Percentiles rank a stretch among this genome's conserved stretches.
phyloP scores from a whole-genome alignment of 2,329 filamentous ascomycete species.

The Cladosporium colombiae region DNA sequence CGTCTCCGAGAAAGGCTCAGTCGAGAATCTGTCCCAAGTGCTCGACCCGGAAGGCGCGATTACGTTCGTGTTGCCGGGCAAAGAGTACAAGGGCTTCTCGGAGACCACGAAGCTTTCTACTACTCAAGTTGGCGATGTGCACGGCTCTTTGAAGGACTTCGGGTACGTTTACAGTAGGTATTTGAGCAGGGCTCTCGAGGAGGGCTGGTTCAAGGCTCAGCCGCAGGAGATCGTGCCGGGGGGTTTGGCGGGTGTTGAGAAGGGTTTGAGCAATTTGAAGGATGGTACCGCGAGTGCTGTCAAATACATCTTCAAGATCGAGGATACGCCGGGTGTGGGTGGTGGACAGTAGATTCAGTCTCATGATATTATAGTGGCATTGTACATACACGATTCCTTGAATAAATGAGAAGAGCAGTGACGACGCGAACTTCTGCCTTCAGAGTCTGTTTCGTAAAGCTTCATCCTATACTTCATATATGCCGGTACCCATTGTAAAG shows the following conservation, averaged over 20 bases:
- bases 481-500: background rate
- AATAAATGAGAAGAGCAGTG: background rate
- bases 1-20: slow-evolving; percentile 54
- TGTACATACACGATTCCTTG: background rate
- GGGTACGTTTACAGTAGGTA: slow-evolving; percentile 30
- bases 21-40: slow-evolving; percentile 47
- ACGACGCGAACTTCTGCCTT: background rate
- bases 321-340: slow-evolving; percentile 30
- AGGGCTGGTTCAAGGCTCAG: slow-evolving; percentile 35
- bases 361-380: background rate
- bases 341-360: background rate
- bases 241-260: slow-evolving; percentile 33
- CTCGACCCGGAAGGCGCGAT: slow-evolving; percentile 43
- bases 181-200: slow-evolving; percentile 29
- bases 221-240: slow-evolving; percentile 35
- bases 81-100: slow-evolving; percentile 46
- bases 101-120: slow-evolving; percentile 40
- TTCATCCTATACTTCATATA: background rate
- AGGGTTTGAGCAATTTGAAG: slow-evolving; percentile 33
- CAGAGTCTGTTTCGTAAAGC: background rate
- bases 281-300: slow-evolving; percentile 35
- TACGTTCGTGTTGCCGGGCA: slow-evolving; percentile 36
- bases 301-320: slow-evolving; percentile 37
- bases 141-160: slow-evolving; percentile 33
- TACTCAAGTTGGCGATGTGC: slow-evolving; percentile 41